Percentiles rank a stretch among this genome's conserved stretches.
These are phyloP conservation scores for Kluyveromyces sp. DNA, from an alignment of 1,139 yeast genomes.

Conservation along the genomic window DNA sequence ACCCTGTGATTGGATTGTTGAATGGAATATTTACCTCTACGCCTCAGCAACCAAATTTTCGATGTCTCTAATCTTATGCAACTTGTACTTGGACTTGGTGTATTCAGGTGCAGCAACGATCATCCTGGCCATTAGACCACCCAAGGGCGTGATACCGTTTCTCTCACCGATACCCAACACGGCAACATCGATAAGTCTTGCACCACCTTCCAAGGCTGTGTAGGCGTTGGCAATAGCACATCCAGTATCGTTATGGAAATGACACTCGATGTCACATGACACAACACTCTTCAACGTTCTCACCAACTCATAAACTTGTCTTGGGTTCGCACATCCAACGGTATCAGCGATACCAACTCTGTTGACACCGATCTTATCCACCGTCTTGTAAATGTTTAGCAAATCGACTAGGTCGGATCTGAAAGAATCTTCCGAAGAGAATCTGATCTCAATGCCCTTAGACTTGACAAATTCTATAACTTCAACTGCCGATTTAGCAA, in stretches of 20 bases:
- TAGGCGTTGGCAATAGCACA: conserved; percentile 98
- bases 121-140: conserved; percentile 99
- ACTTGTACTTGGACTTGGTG: conserved; percentile 88
- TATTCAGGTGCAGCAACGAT: conserved; percentile 97
- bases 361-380: conserved; percentile 95
- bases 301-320: conserved; percentile 95
- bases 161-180: conserved; percentile 98
- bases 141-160: conserved; percentile 96
- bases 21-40: conserved; percentile 96
- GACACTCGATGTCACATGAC: conserved; percentile 95
- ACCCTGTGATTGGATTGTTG: conserved; percentile 97
- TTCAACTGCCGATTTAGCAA: conserved; percentile 92
- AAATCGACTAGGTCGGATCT: conserved; percentile 94
- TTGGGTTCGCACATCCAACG: conserved; percentile 97
- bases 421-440: conserved; percentile 95
- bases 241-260: conserved; percentile 98
- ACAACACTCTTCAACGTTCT: conserved; percentile 90
- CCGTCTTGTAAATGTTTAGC: conserved; percentile 91
- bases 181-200: conserved; percentile 87
- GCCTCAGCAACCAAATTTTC: conserved; percentile 96
- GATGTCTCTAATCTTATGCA: conserved; percentile 91
- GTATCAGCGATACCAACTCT: conserved; percentile 99
- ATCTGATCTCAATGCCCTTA: conserved; percentile 94
- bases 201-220: conserved; percentile 97
- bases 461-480: conserved; percentile 97